phyloP scores from a whole-genome alignment of 371 early-diverging fungal genomes.

The Caulochytrium protostelioides region DNA sequence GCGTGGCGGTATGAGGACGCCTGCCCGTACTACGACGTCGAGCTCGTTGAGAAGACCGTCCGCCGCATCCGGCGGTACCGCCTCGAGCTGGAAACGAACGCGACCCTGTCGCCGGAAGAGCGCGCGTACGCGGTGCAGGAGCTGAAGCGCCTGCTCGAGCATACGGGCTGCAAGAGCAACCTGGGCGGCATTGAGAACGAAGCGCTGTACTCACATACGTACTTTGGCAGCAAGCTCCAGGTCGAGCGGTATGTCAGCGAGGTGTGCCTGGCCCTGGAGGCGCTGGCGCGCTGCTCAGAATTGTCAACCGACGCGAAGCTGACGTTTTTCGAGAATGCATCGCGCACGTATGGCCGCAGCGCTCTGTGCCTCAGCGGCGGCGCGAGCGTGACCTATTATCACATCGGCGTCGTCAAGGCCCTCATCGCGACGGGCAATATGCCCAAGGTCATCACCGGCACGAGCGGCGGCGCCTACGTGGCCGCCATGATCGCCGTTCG shows the following conservation, averaged over 20 bases:
- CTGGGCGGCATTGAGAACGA: slow-evolving; percentile 59
- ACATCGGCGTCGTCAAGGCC: slow-evolving; percentile 22
- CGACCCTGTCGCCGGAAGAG: no score
- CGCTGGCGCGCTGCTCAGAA: slow-evolving; percentile 12
- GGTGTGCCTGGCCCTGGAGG: slow-evolving; percentile 7
- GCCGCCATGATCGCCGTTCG: slow-evolving; percentile 15
- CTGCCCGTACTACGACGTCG: slow-evolving; percentile 41
- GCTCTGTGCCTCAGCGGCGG: slow-evolving; percentile 34
- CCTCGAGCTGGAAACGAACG: no score
- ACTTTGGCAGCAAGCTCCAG: slow-evolving; percentile 18
- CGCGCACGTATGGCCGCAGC: slow-evolving; percentile 19
- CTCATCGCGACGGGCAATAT: slow-evolving; percentile 17
- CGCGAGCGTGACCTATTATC: slow-evolving; percentile 18
- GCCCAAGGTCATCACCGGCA: slow-evolving; percentile 25
- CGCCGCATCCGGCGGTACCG: slow-evolving; percentile 12
- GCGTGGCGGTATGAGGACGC: slow-evolving; percentile 45
- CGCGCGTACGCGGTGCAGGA: not conserved
- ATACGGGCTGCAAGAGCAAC: slow-evolving; percentile 50
- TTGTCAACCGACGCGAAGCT: slow-evolving; percentile 10
- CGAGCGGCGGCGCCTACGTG: slow-evolving; percentile 16
- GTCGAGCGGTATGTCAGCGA: slow-evolving; percentile 17
- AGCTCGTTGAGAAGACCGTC: slow-evolving; percentile 41
- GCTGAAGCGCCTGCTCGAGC: slow-evolving; percentile 16
- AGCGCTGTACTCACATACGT: slow-evolving; percentile 23
- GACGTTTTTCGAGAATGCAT: slow-evolving; percentile 12